Evolutionary conservation across 176 grass and related monocot genomes (phyloP).

Genomic region (Carex myosuroides): DNA sequence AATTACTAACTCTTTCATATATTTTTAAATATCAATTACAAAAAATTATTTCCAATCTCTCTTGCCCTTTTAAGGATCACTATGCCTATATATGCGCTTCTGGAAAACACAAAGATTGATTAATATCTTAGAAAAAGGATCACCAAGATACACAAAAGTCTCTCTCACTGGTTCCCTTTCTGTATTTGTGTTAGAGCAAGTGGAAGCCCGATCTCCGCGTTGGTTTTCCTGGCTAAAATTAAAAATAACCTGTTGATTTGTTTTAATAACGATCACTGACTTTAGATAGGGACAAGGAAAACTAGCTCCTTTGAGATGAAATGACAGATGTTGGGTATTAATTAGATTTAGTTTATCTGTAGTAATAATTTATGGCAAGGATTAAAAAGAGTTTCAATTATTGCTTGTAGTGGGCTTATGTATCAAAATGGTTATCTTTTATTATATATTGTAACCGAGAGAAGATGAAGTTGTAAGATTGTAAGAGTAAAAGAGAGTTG

Average conservation of each 20-base stretch:
- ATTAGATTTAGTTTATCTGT: background rate
- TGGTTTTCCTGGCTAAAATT: background rate
- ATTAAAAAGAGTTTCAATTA: background rate
- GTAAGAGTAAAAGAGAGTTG: too few species aligned
- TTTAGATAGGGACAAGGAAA: background rate
- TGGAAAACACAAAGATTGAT: background rate
- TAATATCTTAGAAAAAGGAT: background rate
- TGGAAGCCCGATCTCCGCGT: background rate
- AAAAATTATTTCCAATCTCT: background rate
- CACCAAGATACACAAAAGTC: background rate
- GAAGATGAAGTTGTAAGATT: too few species aligned
- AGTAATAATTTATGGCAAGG: background rate
- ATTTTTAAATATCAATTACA: background rate
- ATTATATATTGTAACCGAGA: background rate
- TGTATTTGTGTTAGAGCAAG: background rate
- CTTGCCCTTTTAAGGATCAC: background rate
- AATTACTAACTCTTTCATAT: background rate
- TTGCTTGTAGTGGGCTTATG: background rate
- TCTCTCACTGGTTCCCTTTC: background rate
- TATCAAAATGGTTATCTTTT: background rate
- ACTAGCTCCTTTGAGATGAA: background rate
- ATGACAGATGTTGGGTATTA: background rate
- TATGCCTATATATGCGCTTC: background rate
- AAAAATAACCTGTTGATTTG: background rate
- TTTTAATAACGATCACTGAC: constrained; percentile 9